Evolutionary conservation across 805 yeast species (phyloP), one percentile per base, ranked within the genome.

Genomic region (Wickerhamiella alocasiicola): DNA sequence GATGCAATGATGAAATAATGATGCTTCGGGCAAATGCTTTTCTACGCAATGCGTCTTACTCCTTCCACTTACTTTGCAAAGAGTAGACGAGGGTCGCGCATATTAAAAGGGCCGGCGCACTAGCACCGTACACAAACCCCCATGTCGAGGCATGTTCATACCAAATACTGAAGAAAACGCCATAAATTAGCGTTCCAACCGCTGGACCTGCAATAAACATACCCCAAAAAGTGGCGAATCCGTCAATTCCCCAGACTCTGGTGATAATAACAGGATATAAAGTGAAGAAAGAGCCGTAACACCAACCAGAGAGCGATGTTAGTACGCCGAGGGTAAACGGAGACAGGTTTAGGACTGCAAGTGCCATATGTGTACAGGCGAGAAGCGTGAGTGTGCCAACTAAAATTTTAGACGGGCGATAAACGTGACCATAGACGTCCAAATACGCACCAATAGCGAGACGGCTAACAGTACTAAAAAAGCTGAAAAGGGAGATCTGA

Each of bases 221-320:
- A 2, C 96, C 96, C 83, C 95, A 88, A 2, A 88, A 81, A 2
- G 94, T 81, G 0, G 96, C 97, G 59, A 88, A 74, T 25, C 81
- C 70, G 31, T 81, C 85, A 17, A 81, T 70, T 0, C 96, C 96
- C 85, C 95, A 91, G 2, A 81, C 73, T 3, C 78, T 66, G 1
- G 94, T 78, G 12, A 85, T 74, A 11, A 85, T 67, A 0, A 94
- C 80, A 3, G 98, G 97, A 50, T 76, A 81, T 5, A 83, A 61
- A 0, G 97, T 85, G 63, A 83, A 88, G 3, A 82, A 55, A 0
- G 87, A 82, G 24, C 97, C 95, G 54, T 88, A 83, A 5, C 74
- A 64, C 19, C 72, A 54, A 0, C 97, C 97, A 42, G 74, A 67
- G 2, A 78, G 44, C 2, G 70, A 55, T 6, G 82, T 67, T 1